Evolutionary conservation across 2,329 filamentous ascomycete species (phyloP).

Genomic region (Colletotrichum siamense): DNA sequence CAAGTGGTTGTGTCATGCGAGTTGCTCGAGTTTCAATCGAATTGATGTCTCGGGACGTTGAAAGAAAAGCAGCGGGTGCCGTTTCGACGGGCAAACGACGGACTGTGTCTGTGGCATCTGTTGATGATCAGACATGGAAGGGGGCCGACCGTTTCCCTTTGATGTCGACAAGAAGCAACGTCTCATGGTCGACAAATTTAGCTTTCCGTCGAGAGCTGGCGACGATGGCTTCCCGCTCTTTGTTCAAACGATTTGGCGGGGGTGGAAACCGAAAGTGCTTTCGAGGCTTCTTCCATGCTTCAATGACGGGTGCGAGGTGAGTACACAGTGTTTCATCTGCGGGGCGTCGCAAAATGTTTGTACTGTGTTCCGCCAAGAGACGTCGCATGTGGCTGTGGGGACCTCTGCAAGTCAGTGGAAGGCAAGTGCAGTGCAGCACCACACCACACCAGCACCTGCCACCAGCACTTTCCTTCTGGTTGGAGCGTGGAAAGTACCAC

Average conservation of each 20-base stretch:
- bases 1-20: neutral
- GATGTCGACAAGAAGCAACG: neutral
- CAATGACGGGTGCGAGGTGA: neutral
- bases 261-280: neutral
- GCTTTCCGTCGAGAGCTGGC: neutral
- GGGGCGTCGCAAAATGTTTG: neutral
- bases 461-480: neutral
- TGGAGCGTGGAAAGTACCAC: neutral
- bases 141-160: neutral
- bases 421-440: neutral
- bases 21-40: neutral
- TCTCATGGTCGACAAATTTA: neutral
- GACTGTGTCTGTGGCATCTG: neutral
- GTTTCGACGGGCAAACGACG: neutral
- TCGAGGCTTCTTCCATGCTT: neutral
- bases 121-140: neutral
- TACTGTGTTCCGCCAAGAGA: neutral
- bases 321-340: neutral
- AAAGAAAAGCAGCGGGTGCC: neutral
- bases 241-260: neutral
- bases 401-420: neutral
- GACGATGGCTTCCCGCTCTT: constrained; percentile 3
- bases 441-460: neutral
- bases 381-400: neutral
- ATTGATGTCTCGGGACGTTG: constrained; percentile 4